Evolutionary conservation across 2,329 filamentous ascomycete species (phyloP).

Genomic region (Sclerotinia minor): DNA sequence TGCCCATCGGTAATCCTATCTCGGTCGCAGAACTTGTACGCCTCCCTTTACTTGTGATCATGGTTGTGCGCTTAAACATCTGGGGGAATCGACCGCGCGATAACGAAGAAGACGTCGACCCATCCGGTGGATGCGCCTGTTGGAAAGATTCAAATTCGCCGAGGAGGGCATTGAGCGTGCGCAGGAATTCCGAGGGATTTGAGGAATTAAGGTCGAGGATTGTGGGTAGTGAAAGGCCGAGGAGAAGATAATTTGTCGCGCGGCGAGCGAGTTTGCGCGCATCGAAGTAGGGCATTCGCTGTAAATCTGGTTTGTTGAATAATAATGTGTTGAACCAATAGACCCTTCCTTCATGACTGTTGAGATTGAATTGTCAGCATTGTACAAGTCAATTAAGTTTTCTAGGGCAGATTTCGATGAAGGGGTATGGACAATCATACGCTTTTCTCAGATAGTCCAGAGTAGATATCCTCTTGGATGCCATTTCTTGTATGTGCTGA

Average conservation of each 20-base stretch:
- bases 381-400: neutral
- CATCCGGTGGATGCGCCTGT: conserved; percentile 77
- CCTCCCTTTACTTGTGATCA: conserved; percentile 55
- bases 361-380: conserved; percentile 4
- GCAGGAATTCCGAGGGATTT: conserved; percentile 80
- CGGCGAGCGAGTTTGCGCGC: conserved; percentile 80
- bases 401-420: neutral
- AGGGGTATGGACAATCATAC: conserved; percentile 54
- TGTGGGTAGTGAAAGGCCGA: conserved; percentile 86
- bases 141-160: conserved; percentile 94
- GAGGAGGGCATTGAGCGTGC: conserved; percentile 80
- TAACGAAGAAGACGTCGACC: conserved; percentile 62
- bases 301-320: conserved; percentile 79
- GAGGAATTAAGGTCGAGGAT: conserved; percentile 85
- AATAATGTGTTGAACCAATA: conserved; percentile 99
- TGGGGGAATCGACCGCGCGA: conserved; percentile 77
- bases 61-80: conserved; percentile 70
- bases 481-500: conserved; percentile 76
- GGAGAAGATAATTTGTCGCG: conserved; percentile 88
- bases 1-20: conserved; percentile 55
- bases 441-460: conserved; percentile 90
- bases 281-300: conserved; percentile 83
- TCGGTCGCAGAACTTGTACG: conserved; percentile 61
- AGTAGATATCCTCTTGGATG: conserved; percentile 90
- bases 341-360: conserved; percentile 84